Evolutionary conservation across 2,329 filamentous ascomycete species (phyloP).

Genomic region (Thielaviopsis punctulata): DNA sequence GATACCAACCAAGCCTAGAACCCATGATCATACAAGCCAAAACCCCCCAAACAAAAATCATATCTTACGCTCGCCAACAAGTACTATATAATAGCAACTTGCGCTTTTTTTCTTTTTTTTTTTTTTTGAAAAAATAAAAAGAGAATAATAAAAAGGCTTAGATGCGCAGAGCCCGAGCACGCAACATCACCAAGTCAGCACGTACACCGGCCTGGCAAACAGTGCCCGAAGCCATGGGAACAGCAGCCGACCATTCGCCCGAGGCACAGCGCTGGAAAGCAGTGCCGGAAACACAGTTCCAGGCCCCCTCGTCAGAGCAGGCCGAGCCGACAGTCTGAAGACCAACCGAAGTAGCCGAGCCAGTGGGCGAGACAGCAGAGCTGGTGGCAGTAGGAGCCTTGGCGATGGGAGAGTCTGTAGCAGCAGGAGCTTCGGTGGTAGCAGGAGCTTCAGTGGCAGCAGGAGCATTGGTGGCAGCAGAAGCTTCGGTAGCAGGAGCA

Average conservation of each 20-base stretch:
- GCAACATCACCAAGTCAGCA: constrained; percentile 3
- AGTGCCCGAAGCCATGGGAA: constrained; percentile 36
- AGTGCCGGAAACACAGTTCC: constrained; percentile 37
- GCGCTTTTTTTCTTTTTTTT: too few relatives aligned
- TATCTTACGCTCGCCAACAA: not conserved
- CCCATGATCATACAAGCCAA: too few relatives aligned
- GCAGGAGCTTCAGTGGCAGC: constrained; percentile 13
- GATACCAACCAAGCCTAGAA: too few relatives aligned
- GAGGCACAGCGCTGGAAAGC: constrained; percentile 47
- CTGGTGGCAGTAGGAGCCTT: constrained; percentile 3
- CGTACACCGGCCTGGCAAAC: constrained; percentile 24
- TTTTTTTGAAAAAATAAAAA: too few relatives aligned
- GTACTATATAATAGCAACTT: not conserved
- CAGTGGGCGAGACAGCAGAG: constrained; percentile 9
- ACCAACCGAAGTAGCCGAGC: constrained; percentile 14
- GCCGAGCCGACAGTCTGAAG: constrained; percentile 22
- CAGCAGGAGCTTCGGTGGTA: constrained; percentile 15
- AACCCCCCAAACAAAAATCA: constrained; percentile 2
- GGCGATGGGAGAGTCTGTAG: constrained; percentile 12
- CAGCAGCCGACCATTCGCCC: constrained; percentile 33
- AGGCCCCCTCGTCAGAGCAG: constrained; percentile 37
- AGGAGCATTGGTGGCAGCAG: constrained; percentile 26
- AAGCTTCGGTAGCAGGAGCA: constrained; percentile 18
- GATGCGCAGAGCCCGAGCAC: not conserved
- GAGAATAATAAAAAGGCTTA: too few relatives aligned